Base-by-base conservation (phyloP, 768 basidiomycete species). In the Boletus huronensis region DNA sequence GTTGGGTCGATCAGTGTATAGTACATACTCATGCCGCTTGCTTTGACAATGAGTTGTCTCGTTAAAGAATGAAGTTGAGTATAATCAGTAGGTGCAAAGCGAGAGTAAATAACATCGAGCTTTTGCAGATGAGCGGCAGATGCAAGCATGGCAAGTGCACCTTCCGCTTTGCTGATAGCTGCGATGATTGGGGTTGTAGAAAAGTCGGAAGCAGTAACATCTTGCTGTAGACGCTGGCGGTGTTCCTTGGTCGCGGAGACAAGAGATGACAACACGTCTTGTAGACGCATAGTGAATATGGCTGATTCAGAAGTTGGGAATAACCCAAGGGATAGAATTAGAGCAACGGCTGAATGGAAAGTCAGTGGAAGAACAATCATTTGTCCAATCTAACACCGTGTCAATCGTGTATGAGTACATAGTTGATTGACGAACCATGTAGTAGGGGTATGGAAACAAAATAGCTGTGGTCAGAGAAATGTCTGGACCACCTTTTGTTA, bases 251-350 rank as follows among this genome's bases (percentile, higher is more conserved):
- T 73, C 4, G 77, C 70, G 1, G 67, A 66, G 17, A 72, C 63
- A 9, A 88, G 70, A 0, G 84, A 82, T 5, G 68, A 56, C 13
- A 88, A 67, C 7, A 83, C 77, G 3, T 54, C 69, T 40, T 74
- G 72, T 1, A 88, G 70, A 7, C 78, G 73, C 17, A 64, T 71
- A 3, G 82, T 80, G 62, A 85, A 89, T 44, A 77, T 71, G 0
- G 83, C 71, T 0, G 87, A 84, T 39, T 86, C 74, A 2, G 86
- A 81, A 1, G 74, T 72, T 0, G 88, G 88, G 67, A 89, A 88
- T 41, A 90, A 68, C 31, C 79, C 11, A 5, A 83, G 66, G 3
- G 84, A 82, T 6, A 70, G 62, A 3, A 78, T 44, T 54, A 90
- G 70, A 9, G 83, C 67, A 21, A 90, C 59, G 1, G 76, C 83